Evolutionary conservation across 2,329 filamentous ascomycete genomes (phyloP).

Genomic region (Magnaporthales sp.): DNA sequence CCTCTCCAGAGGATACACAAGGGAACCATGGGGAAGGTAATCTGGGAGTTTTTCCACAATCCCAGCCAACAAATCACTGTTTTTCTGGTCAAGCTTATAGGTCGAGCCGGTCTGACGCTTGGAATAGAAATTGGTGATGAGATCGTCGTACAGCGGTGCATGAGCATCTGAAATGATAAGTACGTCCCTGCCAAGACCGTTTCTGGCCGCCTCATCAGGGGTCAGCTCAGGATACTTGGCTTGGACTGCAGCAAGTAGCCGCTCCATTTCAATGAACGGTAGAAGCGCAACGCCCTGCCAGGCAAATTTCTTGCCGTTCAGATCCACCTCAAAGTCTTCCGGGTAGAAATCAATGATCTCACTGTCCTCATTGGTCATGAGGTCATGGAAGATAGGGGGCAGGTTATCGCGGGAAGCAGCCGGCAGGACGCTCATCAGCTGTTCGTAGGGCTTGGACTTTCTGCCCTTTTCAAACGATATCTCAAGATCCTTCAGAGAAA

Average conservation of each 20-base stretch:
- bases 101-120: slow-evolving; percentile 66
- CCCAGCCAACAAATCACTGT: slow-evolving; percentile 72
- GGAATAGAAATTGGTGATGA: slow-evolving; percentile 81
- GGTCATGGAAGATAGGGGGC: slow-evolving; percentile 75
- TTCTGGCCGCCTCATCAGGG: slow-evolving; percentile 68
- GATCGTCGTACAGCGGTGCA: slow-evolving; percentile 70
- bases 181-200: slow-evolving; percentile 70
- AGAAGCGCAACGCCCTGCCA: slow-evolving; percentile 94
- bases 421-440: slow-evolving; percentile 95
- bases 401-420: slow-evolving; percentile 89
- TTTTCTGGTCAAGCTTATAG: slow-evolving; percentile 64
- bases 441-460: slow-evolving; percentile 88
- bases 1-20: slow-evolving; percentile 69
- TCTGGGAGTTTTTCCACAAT: slow-evolving; percentile 72
- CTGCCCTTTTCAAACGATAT: slow-evolving; percentile 76
- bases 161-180: slow-evolving; percentile 79
- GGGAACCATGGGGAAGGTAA: slow-evolving; percentile 74
- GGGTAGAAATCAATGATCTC: slow-evolving; percentile 98
- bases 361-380: slow-evolving; percentile 84
- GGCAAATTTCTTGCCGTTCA: slow-evolving; percentile 97
- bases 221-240: slow-evolving; percentile 74
- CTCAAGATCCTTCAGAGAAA: slow-evolving; percentile 68
- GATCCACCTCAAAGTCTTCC: slow-evolving; percentile 82
- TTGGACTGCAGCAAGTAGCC: slow-evolving; percentile 72
- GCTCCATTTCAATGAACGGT: slow-evolving; percentile 91